phyloP scores from a whole-genome alignment of 441 rosid species.

The Bocquillonia castaneifolia region DNA sequence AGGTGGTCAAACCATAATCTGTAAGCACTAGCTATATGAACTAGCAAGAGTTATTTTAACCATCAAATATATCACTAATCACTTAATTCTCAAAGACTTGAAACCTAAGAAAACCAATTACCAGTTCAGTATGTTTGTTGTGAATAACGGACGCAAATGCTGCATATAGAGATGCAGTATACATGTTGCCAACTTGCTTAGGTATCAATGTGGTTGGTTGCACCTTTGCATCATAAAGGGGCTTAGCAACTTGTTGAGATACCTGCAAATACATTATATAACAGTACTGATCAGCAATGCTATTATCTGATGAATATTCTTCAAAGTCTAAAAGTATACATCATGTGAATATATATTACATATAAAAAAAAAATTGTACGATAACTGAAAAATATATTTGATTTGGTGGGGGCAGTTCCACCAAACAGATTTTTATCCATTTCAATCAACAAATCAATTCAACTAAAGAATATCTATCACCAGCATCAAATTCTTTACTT shows the following conservation, averaged over 20 bases:
- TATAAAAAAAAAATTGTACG: too few relatives aligned
- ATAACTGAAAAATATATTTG: too few relatives aligned
- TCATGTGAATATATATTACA: too few relatives aligned
- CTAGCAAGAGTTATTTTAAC: background rate
- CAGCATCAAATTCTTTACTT: too few relatives aligned
- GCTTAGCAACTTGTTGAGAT: slow-evolving; percentile 86
- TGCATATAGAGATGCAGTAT: slow-evolving; percentile 93
- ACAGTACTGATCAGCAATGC: too few relatives aligned
- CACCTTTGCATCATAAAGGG: slow-evolving; percentile 71
- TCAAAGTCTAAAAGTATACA: too few relatives aligned
- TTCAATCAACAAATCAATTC: too few relatives aligned
- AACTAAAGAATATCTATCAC: too few relatives aligned
- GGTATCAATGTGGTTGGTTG: slow-evolving; percentile 86
- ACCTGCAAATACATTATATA: slow-evolving; percentile 46
- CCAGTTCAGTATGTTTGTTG: slow-evolving; percentile 67
- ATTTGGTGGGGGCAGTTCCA: too few relatives aligned
- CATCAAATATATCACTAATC: background rate
- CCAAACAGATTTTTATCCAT: too few relatives aligned
- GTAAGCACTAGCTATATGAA: slow-evolving; percentile 12
- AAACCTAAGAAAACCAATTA: slow-evolving; percentile 29
- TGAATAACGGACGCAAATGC: slow-evolving; percentile 91
- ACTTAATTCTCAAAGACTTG: background rate
- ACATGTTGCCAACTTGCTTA: slow-evolving; percentile 97
- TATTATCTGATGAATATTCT: too few relatives aligned
- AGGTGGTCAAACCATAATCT: slow-evolving; percentile 15